Evolutionary conservation across 2,329 filamentous ascomycete species (phyloP).

Genomic region (Neonectria coccinea): DNA sequence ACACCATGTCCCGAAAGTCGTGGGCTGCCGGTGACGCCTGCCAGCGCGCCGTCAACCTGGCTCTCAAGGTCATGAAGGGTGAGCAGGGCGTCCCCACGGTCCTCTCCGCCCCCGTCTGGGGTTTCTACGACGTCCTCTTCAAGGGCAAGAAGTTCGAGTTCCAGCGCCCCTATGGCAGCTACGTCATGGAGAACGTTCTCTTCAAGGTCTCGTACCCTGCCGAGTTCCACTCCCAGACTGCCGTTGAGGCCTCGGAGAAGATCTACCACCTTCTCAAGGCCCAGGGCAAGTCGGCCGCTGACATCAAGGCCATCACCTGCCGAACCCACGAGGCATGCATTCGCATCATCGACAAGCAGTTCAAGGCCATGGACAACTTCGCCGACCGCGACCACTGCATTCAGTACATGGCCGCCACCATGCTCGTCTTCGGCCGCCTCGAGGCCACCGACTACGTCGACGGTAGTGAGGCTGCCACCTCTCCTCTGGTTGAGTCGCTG

Average conservation of each 20-base stretch:
- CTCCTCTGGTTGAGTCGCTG: conserved; percentile 88
- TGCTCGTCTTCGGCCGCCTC: conserved; percentile 95
- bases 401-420: conserved; percentile 98
- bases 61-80: conserved; percentile 90
- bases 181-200: conserved; percentile 99
- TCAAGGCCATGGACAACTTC: conserved; percentile 99
- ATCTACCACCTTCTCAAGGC: conserved; percentile 85
- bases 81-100: conserved; percentile 93
- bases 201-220: conserved; percentile 99
- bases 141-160: conserved; percentile 96
- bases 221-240: conserved; percentile 99
- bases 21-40: conserved; percentile 99
- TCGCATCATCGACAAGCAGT: conserved; percentile 99
- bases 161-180: conserved; percentile 95
- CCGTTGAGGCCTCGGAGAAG: conserved; percentile 92
- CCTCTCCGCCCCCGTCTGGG: conserved; percentile 92
- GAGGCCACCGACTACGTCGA: conserved; percentile 95
- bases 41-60: conserved; percentile 92
- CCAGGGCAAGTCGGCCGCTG: conserved; percentile 89
- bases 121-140: conserved; percentile 99
- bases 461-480: conserved; percentile 90
- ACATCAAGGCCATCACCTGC: conserved; percentile 94
- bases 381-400: conserved; percentile 99
- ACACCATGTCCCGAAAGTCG: conserved; percentile 99
- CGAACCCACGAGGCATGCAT: conserved; percentile 98